A percentile compares a stretch with the other conserved stretches of the same genome.
phyloP scores from a whole-genome alignment of 805 yeast species.

The Saccharomycopsis fermentans region DNA sequence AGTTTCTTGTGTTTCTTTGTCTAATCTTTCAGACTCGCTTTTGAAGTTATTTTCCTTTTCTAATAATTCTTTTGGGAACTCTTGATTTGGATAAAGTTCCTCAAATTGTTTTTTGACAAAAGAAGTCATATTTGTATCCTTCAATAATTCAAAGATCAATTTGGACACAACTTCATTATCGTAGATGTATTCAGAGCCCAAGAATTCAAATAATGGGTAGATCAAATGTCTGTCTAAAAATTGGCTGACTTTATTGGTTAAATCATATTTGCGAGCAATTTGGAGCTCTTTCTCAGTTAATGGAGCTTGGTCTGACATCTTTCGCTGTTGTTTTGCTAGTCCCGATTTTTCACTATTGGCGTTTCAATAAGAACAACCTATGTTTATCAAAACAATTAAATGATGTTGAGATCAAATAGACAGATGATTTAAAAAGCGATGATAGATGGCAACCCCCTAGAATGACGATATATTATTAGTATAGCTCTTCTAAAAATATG shows the following conservation, averaged over 20 bases:
- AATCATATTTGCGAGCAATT: constrained; percentile 40
- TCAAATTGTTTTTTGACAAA: constrained; percentile 38
- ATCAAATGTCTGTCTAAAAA: constrained; percentile 54
- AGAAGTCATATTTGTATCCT: constrained; percentile 47
- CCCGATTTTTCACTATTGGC: neutral
- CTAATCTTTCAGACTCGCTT: constrained; percentile 29
- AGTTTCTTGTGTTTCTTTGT: constrained; percentile 35
- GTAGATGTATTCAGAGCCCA: constrained; percentile 33
- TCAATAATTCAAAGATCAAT: constrained; percentile 42
- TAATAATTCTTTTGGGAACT: constrained; percentile 33
- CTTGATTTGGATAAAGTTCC: constrained; percentile 30
- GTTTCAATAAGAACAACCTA: neutral
- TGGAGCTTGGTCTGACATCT: constrained; percentile 14
- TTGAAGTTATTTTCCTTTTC: constrained; percentile 33
- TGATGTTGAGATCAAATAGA: neutral
- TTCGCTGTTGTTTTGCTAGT: neutral
- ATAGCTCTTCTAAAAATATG: neutral
- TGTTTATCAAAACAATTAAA: neutral
- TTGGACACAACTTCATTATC: constrained; percentile 35
- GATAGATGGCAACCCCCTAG: no score
- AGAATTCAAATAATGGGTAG: constrained; percentile 41
- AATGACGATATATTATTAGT: no score
- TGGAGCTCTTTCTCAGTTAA: constrained; percentile 28
- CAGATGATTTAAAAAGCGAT: no score
- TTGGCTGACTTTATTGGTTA: constrained; percentile 43